Base-by-base conservation (phyloP, 2,329 filamentous ascomycete genomes). In the Zalaria obscura region DNA sequence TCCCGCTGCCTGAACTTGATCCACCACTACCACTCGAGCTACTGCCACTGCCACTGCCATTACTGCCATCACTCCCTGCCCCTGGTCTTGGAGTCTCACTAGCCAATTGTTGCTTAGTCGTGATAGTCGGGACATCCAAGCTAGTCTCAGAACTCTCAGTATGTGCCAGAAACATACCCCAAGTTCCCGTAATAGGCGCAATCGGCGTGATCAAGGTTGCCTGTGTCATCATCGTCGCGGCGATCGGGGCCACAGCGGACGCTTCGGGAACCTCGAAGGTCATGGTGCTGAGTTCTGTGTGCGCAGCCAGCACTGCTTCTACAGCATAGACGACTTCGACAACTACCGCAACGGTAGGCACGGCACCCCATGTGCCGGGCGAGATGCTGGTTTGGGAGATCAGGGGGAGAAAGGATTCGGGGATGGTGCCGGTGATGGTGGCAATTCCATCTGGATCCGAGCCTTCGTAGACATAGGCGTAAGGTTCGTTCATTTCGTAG, bases 331-430 rank as follows among this genome's bases (percentile, higher is more conserved):
- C 55, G 25, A 63, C 46, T 36, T 66, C 53, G 5, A 68, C 58
- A 4, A 68, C 55, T 4, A 67, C 52, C 4, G 66, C 48, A 4
- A 68, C 61, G 2, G 62, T 67, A 1, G 66, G 60, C 8, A 53
- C 52, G 4, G 63, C 65, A 31, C 55, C 51, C 34, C 60, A 57
- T 3, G 54, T 55, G 7, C 65, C 65, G 4, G 57, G 49, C 5
- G 48, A 48, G 43, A 60, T 60, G 1, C 50, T 48, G 40, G 28
- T n/a, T 25, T 4, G 5, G 32, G n/a, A 5, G 40, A 41, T 9
- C 41, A 36, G 27, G 38, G 32, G 9, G 39, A 38, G 25, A 27
- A 38, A 25, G 5, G 11, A 27, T 7, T 26, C 48, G 4, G 47
- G 39, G 10, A 41, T 27, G 18, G 35, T 35, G 18, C 56, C 59